phyloP scores from a whole-genome alignment of 306 rosid genomes.

The Medicago lupulina region DNA sequence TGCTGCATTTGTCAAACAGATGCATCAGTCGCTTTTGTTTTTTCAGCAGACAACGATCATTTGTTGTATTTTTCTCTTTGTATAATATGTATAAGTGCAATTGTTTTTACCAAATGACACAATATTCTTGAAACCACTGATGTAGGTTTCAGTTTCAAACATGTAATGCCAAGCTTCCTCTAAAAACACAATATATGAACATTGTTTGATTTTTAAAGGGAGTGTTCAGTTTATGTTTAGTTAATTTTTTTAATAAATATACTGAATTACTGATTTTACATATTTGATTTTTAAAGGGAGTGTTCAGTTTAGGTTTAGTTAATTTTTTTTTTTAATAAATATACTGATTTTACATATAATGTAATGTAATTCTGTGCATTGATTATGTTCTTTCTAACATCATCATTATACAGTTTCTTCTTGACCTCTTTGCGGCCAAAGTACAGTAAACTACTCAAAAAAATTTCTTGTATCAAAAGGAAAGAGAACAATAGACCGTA shows the following conservation, averaged over 20 bases:
- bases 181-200: conserved; percentile 8
- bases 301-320: conserved; percentile 24
- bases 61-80: conserved; percentile 27
- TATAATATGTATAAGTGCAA: conserved; percentile 24
- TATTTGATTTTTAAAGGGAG: too few species aligned
- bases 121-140: conserved; percentile 6
- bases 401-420: neutral
- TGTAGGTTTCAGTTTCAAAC: conserved; percentile 20
- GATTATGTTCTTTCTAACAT: neutral
- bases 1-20: too few species aligned
- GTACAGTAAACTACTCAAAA: neutral
- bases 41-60: neutral
- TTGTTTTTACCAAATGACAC: conserved; percentile 37
- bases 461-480: too few species aligned
- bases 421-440: neutral
- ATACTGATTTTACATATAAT: neutral
- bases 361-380: neutral
- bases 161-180: neutral
- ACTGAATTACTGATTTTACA: neutral
- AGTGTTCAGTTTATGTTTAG: neutral
- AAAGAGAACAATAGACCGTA: too few species aligned
- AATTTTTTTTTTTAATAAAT: too few species aligned
- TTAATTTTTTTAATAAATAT: too few species aligned
- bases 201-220: conserved; percentile 1
- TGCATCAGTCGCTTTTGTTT: conserved; percentile 28